Evolutionary conservation across 805 yeast species (phyloP).

Genomic region (Sugiyamaella americana): DNA sequence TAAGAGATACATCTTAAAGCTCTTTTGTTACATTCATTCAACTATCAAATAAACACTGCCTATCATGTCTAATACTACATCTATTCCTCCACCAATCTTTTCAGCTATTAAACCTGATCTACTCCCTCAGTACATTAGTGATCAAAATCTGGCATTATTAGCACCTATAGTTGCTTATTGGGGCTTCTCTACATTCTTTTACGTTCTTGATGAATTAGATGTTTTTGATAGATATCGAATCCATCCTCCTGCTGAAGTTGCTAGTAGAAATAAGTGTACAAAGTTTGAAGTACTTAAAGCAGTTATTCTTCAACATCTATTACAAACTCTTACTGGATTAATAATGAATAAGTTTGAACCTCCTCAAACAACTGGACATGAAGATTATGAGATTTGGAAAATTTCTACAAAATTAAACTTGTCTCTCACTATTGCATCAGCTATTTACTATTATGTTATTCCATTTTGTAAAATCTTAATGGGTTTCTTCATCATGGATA

Average conservation of each 20-base stretch:
- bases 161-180: constrained; percentile 83
- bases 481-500: constrained; percentile 75
- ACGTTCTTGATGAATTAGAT: constrained; percentile 63
- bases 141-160: constrained; percentile 62
- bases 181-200: constrained; percentile 68
- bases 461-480: constrained; percentile 49
- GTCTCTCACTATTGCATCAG: constrained; percentile 36
- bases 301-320: constrained; percentile 75
- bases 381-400: constrained; percentile 42
- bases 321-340: constrained; percentile 72
- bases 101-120: constrained; percentile 28
- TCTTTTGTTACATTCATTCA: too few species aligned
- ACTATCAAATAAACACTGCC: too few species aligned
- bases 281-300: constrained; percentile 66
- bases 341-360: constrained; percentile 50
- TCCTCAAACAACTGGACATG: constrained; percentile 43
- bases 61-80: constrained; percentile 4
- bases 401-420: constrained; percentile 35
- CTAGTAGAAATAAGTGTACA: constrained; percentile 67
- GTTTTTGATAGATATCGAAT: constrained; percentile 80
- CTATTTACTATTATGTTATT: constrained; percentile 56
- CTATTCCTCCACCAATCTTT: constrained; percentile 13
- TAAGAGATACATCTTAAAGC: too few species aligned
- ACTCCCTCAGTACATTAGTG: constrained; percentile 53
- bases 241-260: constrained; percentile 86